phyloP scores from a whole-genome alignment of 2,329 filamentous ascomycete genomes.

The Botrytis fragariae region DNA sequence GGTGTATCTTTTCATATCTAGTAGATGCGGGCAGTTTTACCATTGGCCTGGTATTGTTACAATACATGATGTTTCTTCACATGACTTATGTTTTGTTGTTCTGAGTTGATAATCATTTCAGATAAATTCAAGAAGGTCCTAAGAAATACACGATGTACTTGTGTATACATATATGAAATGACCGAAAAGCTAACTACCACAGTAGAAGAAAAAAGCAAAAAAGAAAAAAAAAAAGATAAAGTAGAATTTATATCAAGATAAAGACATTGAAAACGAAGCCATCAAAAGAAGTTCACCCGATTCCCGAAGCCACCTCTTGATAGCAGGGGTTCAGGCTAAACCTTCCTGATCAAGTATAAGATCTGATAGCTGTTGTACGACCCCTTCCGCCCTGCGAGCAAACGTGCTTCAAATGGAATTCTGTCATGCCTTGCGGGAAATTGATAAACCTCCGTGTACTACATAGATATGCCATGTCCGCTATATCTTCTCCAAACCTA shows the following conservation, averaged over 20 bases:
- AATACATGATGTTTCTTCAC: background rate
- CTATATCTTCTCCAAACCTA: background rate
- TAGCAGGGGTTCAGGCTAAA: conserved; percentile 15
- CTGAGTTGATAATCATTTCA: background rate
- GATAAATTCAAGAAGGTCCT: background rate
- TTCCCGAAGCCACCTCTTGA: conserved; percentile 3
- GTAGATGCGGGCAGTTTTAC: background rate
- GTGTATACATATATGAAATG: background rate
- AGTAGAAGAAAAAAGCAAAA: background rate
- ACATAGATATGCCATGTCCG: conserved; percentile 13
- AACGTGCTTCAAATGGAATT: background rate
- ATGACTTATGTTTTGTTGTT: background rate
- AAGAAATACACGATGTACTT: background rate
- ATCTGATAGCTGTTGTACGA: conserved; percentile 17
- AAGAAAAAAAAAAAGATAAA: background rate
- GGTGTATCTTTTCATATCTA: background rate
- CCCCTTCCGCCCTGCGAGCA: conserved; percentile 8
- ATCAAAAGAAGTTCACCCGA: conserved; percentile 3
- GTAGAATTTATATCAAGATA: background rate
- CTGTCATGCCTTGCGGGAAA: background rate
- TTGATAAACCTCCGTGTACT: conserved; percentile 5
- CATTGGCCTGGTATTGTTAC: background rate
- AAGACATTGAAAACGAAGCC: background rate
- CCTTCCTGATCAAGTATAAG: conserved; percentile 15
- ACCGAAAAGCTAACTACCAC: background rate